Conservation (phyloP, 2,329 filamentous ascomycete genomes). For the Neonectria coccinea region DNA sequence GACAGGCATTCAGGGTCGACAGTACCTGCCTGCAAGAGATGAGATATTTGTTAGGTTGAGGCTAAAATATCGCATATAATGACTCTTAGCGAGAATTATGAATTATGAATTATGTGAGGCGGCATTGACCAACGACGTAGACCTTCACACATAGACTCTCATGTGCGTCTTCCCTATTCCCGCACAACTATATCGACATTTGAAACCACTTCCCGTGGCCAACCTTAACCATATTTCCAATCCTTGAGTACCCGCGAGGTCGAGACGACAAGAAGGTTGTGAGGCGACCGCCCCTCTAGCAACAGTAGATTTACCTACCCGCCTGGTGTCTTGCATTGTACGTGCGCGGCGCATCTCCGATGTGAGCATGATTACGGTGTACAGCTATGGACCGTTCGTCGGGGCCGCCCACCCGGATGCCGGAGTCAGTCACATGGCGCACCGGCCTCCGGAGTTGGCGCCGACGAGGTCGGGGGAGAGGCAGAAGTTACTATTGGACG, state of each 20-base stretch:
- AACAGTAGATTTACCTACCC: too few species aligned
- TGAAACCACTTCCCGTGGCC: background rate
- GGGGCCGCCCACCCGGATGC: background rate
- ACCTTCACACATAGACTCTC: background rate
- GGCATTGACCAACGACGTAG: background rate
- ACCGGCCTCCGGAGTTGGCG: background rate
- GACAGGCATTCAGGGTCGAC: constrained; percentile 4
- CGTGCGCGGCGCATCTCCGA: too few species aligned
- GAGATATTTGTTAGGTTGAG: background rate
- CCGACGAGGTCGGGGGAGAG: background rate
- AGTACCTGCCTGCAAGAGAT: background rate
- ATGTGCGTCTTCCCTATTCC: too few species aligned
- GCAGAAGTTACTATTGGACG: background rate
- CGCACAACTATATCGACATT: too few species aligned
- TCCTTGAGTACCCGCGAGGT: too few species aligned
- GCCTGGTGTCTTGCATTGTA: too few species aligned
- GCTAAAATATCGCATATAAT: background rate
- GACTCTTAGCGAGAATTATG: too few species aligned
- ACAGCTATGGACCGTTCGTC: too few species aligned
- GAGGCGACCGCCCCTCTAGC: too few species aligned
- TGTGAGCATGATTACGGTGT: too few species aligned
- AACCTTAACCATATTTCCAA: background rate
- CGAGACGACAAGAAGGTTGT: too few species aligned
- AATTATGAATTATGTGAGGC: too few species aligned
- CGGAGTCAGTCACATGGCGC: background rate